Conservation (phyloP, 441 rosid species). For the Pelargonium exstipulatum region DNA sequence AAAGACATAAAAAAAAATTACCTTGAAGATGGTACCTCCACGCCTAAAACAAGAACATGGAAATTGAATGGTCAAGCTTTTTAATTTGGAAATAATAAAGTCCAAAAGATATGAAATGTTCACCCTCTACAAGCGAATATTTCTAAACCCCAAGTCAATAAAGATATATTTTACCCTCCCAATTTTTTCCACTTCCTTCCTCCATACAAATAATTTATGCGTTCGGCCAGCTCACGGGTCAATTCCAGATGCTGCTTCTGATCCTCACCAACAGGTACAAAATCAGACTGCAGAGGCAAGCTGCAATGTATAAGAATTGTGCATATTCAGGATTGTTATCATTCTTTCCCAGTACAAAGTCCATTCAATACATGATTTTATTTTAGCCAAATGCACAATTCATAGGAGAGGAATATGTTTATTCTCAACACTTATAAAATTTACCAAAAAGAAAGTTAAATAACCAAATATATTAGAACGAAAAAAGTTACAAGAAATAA, state of each 20-base stretch:
- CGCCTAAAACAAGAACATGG: slow-evolving; percentile 43
- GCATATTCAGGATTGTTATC: slow-evolving; percentile 27
- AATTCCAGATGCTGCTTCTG: slow-evolving; percentile 93
- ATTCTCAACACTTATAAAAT: neutral
- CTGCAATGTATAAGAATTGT: slow-evolving; percentile 41
- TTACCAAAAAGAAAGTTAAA: neutral
- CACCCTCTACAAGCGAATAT: slow-evolving; percentile 7
- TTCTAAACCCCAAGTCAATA: slow-evolving; percentile 15
- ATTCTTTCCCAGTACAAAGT: slow-evolving; percentile 8
- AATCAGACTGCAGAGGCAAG: slow-evolving; percentile 70
- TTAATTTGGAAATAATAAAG: slow-evolving; percentile 14
- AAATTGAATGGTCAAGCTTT: slow-evolving; percentile 21
- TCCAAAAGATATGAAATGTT: slow-evolving; percentile 10
- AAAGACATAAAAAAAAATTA: slow-evolving; percentile 26
- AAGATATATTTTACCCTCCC: slow-evolving; percentile 55
- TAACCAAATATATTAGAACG: neutral
- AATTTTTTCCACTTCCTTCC: slow-evolving; percentile 96
- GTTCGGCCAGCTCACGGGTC: slow-evolving; percentile 78
- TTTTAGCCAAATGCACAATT: neutral
- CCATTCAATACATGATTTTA: neutral
- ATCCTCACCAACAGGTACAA: slow-evolving; percentile 95
- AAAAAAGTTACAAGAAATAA: slow-evolving; percentile 7
- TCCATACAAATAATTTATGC: slow-evolving; percentile 73
- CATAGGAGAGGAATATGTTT: neutral
- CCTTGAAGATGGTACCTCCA: slow-evolving; percentile 83